phyloP scores from a whole-genome alignment of 2,329 filamentous ascomycete genomes.

The Pseudocercospora vitis region DNA sequence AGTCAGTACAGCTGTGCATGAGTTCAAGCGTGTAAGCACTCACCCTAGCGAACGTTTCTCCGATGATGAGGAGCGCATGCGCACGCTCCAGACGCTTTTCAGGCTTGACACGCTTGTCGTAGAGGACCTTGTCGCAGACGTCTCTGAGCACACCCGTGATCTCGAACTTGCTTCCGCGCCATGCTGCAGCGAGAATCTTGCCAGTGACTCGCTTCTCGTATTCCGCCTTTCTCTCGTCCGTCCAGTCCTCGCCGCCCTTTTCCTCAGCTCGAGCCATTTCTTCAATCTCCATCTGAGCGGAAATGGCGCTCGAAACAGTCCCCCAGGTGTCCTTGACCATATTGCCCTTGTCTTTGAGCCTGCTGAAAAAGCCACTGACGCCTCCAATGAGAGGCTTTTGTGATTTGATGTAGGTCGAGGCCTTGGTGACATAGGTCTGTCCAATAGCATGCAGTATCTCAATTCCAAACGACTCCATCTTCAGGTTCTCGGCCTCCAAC shows the following conservation, averaged over 20 bases:
- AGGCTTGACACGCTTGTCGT: slow-evolving; percentile 74
- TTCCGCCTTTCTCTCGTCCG: slow-evolving; percentile 92
- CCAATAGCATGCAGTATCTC: slow-evolving; percentile 96
- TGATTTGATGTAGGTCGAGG: slow-evolving; percentile 81
- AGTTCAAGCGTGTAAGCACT: slow-evolving; percentile 27
- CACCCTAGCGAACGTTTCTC: slow-evolving; percentile 87
- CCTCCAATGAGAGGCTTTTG: slow-evolving; percentile 85
- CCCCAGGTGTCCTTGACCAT: slow-evolving; percentile 98
- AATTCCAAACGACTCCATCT: slow-evolving; percentile 98
- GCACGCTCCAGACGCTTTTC: slow-evolving; percentile 88
- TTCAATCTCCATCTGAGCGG: slow-evolving; percentile 97
- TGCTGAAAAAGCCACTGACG: slow-evolving; percentile 89
- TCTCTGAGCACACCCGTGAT: slow-evolving; percentile 94
- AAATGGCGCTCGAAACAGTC: slow-evolving; percentile 92
- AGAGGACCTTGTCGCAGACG: slow-evolving; percentile 85
- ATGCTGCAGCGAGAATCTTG: slow-evolving; percentile 95
- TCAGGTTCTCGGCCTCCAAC: slow-evolving; percentile 94
- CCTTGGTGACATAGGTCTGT: slow-evolving; percentile 84
- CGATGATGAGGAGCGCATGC: slow-evolving; percentile 82
- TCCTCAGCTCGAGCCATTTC: slow-evolving; percentile 97
- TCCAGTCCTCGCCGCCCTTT: slow-evolving; percentile 94
- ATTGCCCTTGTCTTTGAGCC: slow-evolving; percentile 93
- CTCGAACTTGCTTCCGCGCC: slow-evolving; percentile 95
- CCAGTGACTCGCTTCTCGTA: slow-evolving; percentile 95
- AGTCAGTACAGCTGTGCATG: slow-evolving; percentile 15